A percentile compares a stretch with the other conserved stretches of the same genome.
Conservation (phyloP, 2,329 filamentous ascomycete genomes). For the Colletotrichum eremochloae region DNA sequence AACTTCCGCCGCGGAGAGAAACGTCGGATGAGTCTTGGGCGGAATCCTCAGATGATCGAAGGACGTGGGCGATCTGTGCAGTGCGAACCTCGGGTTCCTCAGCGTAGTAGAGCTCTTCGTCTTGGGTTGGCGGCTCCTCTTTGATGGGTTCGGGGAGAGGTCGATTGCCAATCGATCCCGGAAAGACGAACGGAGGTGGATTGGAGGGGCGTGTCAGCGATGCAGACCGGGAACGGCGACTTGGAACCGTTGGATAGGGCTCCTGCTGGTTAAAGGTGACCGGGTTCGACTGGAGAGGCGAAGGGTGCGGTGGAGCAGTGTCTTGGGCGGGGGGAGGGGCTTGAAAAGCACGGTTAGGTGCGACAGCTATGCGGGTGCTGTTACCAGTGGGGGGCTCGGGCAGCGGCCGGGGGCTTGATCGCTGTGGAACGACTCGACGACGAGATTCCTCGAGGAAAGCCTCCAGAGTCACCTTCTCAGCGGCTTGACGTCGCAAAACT, state of each 20-base stretch:
- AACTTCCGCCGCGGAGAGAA: slow-evolving; percentile 27
- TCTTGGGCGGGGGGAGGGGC: slow-evolving; percentile 32
- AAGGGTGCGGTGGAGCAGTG: slow-evolving; percentile 38
- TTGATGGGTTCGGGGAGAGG: slow-evolving; percentile 17
- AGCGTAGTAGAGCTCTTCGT: slow-evolving; percentile 21
- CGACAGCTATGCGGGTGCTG: slow-evolving; percentile 18
- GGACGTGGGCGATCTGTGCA: slow-evolving; percentile 26
- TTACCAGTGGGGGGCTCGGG: slow-evolving; percentile 34
- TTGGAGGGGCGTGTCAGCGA: slow-evolving; percentile 27
- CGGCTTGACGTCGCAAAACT: slow-evolving; percentile 30
- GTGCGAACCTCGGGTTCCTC: slow-evolving; percentile 33
- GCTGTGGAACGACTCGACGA: slow-evolving; percentile 5
- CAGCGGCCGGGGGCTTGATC: slow-evolving; percentile 21
- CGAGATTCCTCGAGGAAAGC: slow-evolving; percentile 11
- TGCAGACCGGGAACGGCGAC: slow-evolving; percentile 32
- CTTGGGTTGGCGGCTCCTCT: slow-evolving; percentile 13
- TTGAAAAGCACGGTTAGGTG: slow-evolving; percentile 21
- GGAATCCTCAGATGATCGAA: slow-evolving; percentile 29
- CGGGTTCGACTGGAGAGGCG: slow-evolving; percentile 40
- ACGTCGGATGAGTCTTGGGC: slow-evolving; percentile 17
- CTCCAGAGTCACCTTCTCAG: slow-evolving; percentile 18
- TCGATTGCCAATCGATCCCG: not conserved
- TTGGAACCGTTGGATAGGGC: slow-evolving; percentile 21
- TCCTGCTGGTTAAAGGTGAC: slow-evolving; percentile 36
- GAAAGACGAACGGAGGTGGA: slow-evolving; percentile 3